These are phyloP conservation scores for Phycomyces nitens DNA, from an alignment of 192 early-diverging fungal genomes.

Conservation along the genomic window DNA sequence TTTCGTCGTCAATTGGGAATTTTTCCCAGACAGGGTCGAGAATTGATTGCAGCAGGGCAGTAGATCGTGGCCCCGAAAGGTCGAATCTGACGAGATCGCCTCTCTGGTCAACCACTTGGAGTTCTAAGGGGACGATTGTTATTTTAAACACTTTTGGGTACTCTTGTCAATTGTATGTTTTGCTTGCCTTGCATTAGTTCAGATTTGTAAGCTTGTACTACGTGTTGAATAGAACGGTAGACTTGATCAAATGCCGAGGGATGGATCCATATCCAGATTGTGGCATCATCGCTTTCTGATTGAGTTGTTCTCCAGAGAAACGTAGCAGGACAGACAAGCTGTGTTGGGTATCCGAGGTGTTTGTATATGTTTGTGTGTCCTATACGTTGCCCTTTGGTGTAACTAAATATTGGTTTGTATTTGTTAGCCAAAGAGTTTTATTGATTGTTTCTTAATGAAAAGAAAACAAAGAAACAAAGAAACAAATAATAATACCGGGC, in stretches of 20 bases:
- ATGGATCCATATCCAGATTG: slow-evolving; percentile 82
- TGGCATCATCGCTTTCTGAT: neutral
- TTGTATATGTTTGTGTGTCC: slow-evolving; percentile 55
- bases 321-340: slow-evolving; percentile 64
- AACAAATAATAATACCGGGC: slow-evolving; percentile 15
- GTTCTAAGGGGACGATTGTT: neutral
- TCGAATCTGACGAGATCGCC: slow-evolving; percentile 73
- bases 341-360: slow-evolving; percentile 51
- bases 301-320: slow-evolving; percentile 71
- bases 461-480: neutral
- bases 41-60: slow-evolving; percentile 70
- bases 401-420: slow-evolving; percentile 39
- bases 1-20: neutral
- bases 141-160: too few relatives aligned
- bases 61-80: slow-evolving; percentile 82
- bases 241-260: slow-evolving; percentile 59
- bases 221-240: slow-evolving; percentile 27
- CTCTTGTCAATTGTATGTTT: neutral
- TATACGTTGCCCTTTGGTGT: slow-evolving; percentile 54
- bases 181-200: neutral
- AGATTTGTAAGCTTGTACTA: slow-evolving; percentile 6
- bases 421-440: neutral
- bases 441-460: neutral
- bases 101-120: slow-evolving; percentile 44
- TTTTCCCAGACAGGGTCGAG: slow-evolving; percentile 39